phyloP scores from a whole-genome alignment of 164 flowering plant species.

The Aristolochia contorta region DNA sequence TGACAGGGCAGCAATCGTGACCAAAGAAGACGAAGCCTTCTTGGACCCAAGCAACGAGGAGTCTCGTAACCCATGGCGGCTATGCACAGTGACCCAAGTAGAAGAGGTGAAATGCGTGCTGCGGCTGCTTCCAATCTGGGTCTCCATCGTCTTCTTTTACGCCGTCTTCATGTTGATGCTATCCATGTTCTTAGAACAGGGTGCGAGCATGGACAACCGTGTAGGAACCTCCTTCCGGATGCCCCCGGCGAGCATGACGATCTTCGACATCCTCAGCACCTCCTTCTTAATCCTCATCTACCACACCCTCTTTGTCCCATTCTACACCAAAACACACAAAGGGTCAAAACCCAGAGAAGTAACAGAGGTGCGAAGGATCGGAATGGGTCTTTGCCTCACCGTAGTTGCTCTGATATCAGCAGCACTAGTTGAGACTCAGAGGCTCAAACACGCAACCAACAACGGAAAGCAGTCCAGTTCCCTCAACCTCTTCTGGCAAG shows the following conservation, averaged over 20 bases:
- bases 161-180: constrained; percentile 94
- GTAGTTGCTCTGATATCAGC: constrained; percentile 73
- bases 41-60: constrained; percentile 13
- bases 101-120: constrained; percentile 93
- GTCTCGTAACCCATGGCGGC: constrained; percentile 44
- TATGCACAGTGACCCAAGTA: constrained; percentile 80
- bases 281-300: constrained; percentile 64
- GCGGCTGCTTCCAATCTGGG: constrained; percentile 87
- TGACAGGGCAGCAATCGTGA: constrained; percentile 63
- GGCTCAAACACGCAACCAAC: constrained; percentile 49
- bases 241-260: constrained; percentile 94
- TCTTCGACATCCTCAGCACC: constrained; percentile 81
- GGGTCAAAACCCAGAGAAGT: constrained; percentile 40
- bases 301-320: constrained; percentile 56
- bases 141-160: constrained; percentile 83
- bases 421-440: constrained; percentile 59
- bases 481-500: constrained; percentile 84
- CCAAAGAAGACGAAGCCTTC: constrained; percentile 30
- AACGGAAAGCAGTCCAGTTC: constrained; percentile 69
- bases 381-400: constrained; percentile 76
- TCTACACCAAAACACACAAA: constrained; percentile 39
- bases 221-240: constrained; percentile 46
- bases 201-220: constrained; percentile 72
- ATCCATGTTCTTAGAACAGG: constrained; percentile 89
- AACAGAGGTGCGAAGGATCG: constrained; percentile 86